A percentile compares a stretch with the other conserved stretches of the same genome.
Evolutionary conservation across 2,329 filamentous ascomycete species (phyloP).

Genomic region (Xylariaceae sp.): DNA sequence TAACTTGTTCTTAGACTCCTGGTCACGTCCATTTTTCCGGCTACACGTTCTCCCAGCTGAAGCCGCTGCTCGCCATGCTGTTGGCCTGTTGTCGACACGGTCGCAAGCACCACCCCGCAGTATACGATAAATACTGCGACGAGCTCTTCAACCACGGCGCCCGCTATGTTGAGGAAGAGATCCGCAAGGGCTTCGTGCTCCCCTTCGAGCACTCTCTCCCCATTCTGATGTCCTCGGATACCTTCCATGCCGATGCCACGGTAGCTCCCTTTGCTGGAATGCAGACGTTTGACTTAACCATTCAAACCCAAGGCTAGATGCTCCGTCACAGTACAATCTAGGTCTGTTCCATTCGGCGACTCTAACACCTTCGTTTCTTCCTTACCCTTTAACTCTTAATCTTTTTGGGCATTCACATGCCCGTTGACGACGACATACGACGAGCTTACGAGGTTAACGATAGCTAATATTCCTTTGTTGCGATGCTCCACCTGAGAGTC

Average conservation of each 20-base stretch:
- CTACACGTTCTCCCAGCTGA: conserved; percentile 82
- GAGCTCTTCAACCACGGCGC: conserved; percentile 83
- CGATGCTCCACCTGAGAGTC: conserved; percentile 15
- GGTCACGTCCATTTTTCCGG: conserved; percentile 89
- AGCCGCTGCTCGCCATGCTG: conserved; percentile 69
- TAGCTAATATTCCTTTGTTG: conserved; percentile 16
- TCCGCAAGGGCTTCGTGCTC: conserved; percentile 56
- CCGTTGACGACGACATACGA: conserved; percentile 29
- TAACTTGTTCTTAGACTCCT: conserved; percentile 51
- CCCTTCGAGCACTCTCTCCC: conserved; percentile 33
- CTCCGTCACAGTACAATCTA: not conserved
- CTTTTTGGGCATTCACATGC: conserved; percentile 22
- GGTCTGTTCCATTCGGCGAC: not conserved
- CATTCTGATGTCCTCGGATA: conserved; percentile 11
- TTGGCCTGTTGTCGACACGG: conserved; percentile 83
- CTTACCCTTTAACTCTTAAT: conserved; percentile 15
- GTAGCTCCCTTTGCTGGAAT: conserved; percentile 8
- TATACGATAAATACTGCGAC: conserved; percentile 89
- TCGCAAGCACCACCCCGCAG: conserved; percentile 73
- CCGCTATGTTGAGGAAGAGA: conserved; percentile 68
- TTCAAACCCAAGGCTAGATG: conserved; percentile 23
- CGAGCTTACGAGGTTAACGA: conserved; percentile 29
- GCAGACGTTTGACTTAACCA: conserved; percentile 26
- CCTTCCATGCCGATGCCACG: conserved; percentile 15
- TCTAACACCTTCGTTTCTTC: too few species aligned